Evolutionary conservation across 805 yeast genomes (phyloP).

Genomic region (Sugiyamaella lignohabitans): DNA sequence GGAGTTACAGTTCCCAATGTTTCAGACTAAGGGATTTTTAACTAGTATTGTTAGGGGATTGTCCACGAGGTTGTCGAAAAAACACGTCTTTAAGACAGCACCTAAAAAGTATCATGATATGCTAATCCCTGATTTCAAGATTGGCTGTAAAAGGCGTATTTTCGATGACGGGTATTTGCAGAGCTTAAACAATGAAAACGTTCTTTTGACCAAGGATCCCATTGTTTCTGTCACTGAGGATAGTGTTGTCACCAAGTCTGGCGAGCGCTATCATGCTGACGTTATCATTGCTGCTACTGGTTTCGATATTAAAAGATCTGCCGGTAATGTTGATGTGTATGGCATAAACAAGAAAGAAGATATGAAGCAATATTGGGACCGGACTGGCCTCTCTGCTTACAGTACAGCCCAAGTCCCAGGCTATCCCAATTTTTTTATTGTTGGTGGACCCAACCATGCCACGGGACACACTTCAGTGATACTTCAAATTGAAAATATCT

Average conservation of each 20-base stretch:
- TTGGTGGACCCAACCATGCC: slow-evolving; percentile 20
- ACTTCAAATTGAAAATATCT: slow-evolving; percentile 12
- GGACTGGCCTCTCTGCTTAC: slow-evolving; percentile 19
- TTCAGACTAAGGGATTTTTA: slow-evolving; percentile 2
- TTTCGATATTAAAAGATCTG: slow-evolving; percentile 16
- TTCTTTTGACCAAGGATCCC: slow-evolving; percentile 10
- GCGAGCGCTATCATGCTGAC: slow-evolving; percentile 8
- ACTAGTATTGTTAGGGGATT: neutral
- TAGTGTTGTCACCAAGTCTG: neutral
- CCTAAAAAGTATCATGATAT: slow-evolving; percentile 16
- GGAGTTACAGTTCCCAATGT: neutral
- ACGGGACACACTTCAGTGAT: slow-evolving; percentile 19
- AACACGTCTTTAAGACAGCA: slow-evolving; percentile 9
- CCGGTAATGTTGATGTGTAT: slow-evolving; percentile 13
- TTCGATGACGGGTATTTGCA: slow-evolving; percentile 16
- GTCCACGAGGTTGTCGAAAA: slow-evolving; percentile 1
- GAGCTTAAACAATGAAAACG: slow-evolving; percentile 8
- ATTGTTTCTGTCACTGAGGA: slow-evolving; percentile 12
- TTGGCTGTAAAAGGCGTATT: slow-evolving; percentile 18
- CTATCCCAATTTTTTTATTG: slow-evolving; percentile 20
- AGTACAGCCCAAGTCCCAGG: slow-evolving; percentile 18
- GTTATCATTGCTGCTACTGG: slow-evolving; percentile 16
- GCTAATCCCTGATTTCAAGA: slow-evolving; percentile 14
- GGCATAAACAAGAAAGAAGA: slow-evolving; percentile 13
- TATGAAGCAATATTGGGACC: slow-evolving; percentile 15